Conservation (phyloP, 1,284 basidiomycete species). For the Psilocybe mexicana region DNA sequence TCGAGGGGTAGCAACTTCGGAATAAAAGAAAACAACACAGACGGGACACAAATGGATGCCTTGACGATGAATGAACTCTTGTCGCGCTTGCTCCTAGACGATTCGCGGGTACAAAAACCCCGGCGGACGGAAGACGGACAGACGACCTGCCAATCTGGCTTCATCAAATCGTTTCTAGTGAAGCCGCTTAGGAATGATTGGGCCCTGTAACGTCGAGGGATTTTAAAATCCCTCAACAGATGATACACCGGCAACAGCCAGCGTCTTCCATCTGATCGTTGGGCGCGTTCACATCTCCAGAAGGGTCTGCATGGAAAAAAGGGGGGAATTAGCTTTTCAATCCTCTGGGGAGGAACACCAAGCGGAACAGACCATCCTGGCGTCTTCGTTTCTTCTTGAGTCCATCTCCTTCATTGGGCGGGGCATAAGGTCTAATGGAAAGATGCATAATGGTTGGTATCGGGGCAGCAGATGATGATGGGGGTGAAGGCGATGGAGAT, state of each 20-base stretch:
- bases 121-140: neutral
- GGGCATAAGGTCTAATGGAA: slow-evolving; percentile 69
- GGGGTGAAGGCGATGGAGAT: slow-evolving; percentile 20
- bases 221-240: slow-evolving; percentile 31
- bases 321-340: neutral
- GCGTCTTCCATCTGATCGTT: slow-evolving; percentile 25
- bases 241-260: slow-evolving; percentile 41
- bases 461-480: slow-evolving; percentile 28
- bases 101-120: neutral
- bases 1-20: too few relatives aligned
- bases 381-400: slow-evolving; percentile 54
- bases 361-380: slow-evolving; percentile 28
- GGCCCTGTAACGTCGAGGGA: neutral
- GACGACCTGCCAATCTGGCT: neutral
- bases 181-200: neutral
- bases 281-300: slow-evolving; percentile 15
- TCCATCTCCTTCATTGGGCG: slow-evolving; percentile 50
- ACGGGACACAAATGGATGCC: too few relatives aligned
- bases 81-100: neutral
- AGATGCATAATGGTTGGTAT: slow-evolving; percentile 77
- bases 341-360: neutral
- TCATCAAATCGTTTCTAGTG: neutral
- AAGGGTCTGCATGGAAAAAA: slow-evolving; percentile 4
- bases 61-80: neutral
- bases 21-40: neutral